Percentiles rank a stretch among this genome's conserved stretches.
phyloP scores from a whole-genome alignment of 2,329 filamentous ascomycete genomes.

The Diatrype stigma region DNA sequence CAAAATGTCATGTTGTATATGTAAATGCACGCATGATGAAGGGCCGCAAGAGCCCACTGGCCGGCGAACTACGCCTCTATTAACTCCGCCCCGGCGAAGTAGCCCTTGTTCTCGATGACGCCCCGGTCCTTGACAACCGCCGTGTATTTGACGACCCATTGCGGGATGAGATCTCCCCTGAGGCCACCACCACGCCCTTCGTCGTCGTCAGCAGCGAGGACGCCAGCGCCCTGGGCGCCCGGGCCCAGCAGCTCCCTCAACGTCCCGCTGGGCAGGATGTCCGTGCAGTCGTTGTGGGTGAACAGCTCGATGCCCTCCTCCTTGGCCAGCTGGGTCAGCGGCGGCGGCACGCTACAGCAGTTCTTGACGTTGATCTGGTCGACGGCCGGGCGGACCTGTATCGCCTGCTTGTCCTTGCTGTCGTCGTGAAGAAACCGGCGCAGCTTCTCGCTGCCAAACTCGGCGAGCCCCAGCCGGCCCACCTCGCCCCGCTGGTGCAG shows the following conservation, averaged over 20 bases:
- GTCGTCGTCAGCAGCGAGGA: constrained; percentile 61
- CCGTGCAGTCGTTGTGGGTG: constrained; percentile 90
- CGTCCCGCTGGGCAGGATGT: constrained; percentile 83
- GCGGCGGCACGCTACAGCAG: constrained; percentile 92
- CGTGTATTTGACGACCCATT: constrained; percentile 97
- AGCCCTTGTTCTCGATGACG: constrained; percentile 97
- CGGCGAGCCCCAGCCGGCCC: constrained; percentile 74
- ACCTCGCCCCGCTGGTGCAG: constrained; percentile 70
- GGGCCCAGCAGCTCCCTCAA: constrained; percentile 77
- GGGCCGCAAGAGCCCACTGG: neutral
- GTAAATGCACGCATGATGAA: neutral
- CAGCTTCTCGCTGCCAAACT: constrained; percentile 84
- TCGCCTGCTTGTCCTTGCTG: constrained; percentile 48
- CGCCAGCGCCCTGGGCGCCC: constrained; percentile 66
- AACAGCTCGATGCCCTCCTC: constrained; percentile 78
- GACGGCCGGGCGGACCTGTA: constrained; percentile 70
- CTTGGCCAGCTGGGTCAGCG: constrained; percentile 80
- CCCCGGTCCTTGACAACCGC: constrained; percentile 90
- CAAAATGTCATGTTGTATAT: neutral
- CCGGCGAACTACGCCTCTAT: constrained; percentile 27
- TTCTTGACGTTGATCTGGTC: constrained; percentile 96
- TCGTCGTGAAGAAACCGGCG: constrained; percentile 70
- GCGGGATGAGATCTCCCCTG: constrained; percentile 73
- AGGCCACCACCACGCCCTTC: constrained; percentile 51
- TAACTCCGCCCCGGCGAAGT: constrained; percentile 83